Evolutionary conservation across 306 rosid species (phyloP), one percentile per base, ranked within the genome.

Genomic region (Senna tora): DNA sequence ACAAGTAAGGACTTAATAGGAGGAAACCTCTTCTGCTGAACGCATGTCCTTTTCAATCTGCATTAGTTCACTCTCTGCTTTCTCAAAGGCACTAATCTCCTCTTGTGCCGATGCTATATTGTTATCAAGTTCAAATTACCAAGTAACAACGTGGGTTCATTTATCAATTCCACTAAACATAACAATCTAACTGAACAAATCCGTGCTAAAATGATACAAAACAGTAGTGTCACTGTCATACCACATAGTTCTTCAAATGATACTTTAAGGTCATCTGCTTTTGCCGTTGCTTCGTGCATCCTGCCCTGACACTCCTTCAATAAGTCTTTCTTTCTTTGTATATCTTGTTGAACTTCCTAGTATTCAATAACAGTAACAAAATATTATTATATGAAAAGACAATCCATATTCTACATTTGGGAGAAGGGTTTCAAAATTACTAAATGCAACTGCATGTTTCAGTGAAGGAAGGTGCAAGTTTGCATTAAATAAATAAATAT

Each of bases 191-290:
- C 30, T 41, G 56, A 57, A 30, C 21, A 72, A 30, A 57, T 64
- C 34, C n/a, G 63, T 70, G 75, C 45, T 21, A 33, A 51, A 14
- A 65, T 25, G 70, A 71, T 63, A 65, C 42, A 49, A 46, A 82
- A 46, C 47, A 42, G 51, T 32, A 80, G 56, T 25, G n/a, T n/a
- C n/a, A 69, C 42, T n/a, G n/a, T n/a, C 84, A 77, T 80, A 93
- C 98, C 90, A 77, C 89, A 79, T 8, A 93, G 88, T 77, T 80
- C 76, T 55, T 86, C 87, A 83, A 87, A 87, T 74, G 87, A 71
- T 58, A 19, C 79, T 86, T 80, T 89, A 38, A 89, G 90, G 61
- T 81, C 79, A 46, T 74, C 75, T 30, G 85, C 86, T 53, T 83
- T 83, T 20, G 75, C 77, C 32, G 80, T 85, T 55, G 97, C 94